Base-by-base conservation (phyloP, 2,329 filamentous ascomycete species). In the Aspergillus unguis region DNA sequence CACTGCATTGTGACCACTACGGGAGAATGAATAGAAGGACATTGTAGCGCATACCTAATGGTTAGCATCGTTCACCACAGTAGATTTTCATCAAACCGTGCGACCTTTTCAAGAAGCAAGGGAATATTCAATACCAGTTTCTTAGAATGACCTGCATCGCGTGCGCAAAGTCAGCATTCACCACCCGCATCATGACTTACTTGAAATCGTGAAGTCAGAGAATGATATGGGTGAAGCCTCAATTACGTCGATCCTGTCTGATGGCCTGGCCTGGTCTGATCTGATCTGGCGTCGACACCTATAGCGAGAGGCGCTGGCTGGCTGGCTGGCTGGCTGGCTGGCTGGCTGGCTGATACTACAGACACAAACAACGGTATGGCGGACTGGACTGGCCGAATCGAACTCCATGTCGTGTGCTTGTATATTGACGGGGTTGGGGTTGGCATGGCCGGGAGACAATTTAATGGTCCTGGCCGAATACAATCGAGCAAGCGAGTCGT, bases 401-500 rank as follows among this genome's bases (percentile, higher is more conserved):
- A 47, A 58, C 50, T 57, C 56, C 53, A 50, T 54, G 51, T 50
- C 48, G 46, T 38, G 33, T 54, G 54, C 45, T 54, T 56, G 48
- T 52, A 46, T 50, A 36, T 42, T 35, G 37, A 36, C 42, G 51
- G 51, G 45, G 54, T 37, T 56, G 48, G 44, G 41, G 43, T 35
- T 38, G 43, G 46, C 47, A 53, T 52, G 41, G 37, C 42, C 54
- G 48, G 17, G 43, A 50, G 50, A 52, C 50, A 57, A 54, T 53
- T 51, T 49, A 50, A 47, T 55, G 55, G 51, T 61, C 60, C 58
- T 59, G 62, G 62, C 60, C 68, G 70, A 67, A 70, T 67, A 70
- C 65, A 67, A 69, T 64, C 69, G 68, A 67, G 69, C 65, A 67
- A 69, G 63, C 69, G 68, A 67, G 69, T 71, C 71, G 71, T 74